Evolutionary conservation across 2,329 filamentous ascomycete genomes (phyloP).

Genomic region (Fusarium temperatum): DNA sequence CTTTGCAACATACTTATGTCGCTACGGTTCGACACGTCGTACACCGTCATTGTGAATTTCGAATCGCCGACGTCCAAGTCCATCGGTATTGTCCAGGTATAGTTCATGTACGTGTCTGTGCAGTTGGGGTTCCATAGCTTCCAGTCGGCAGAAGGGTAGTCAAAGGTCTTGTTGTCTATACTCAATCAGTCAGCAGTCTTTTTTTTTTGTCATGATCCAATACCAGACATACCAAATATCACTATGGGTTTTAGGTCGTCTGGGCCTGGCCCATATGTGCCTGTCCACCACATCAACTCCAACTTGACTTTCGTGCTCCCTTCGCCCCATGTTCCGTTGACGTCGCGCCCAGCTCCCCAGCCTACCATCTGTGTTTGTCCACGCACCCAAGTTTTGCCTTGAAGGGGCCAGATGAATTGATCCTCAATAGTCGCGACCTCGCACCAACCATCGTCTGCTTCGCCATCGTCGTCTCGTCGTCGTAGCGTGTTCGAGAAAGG

Average conservation of each 20-base stretch:
- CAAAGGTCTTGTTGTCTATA: neutral
- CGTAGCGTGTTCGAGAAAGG: neutral
- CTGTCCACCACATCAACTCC: neutral
- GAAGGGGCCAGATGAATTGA: neutral
- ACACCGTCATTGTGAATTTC: neutral
- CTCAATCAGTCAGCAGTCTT: neutral
- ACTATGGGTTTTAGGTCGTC: neutral
- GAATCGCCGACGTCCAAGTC: neutral
- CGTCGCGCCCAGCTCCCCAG: neutral
- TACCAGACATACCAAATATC: neutral
- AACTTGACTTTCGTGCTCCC: neutral
- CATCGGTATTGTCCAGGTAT: neutral
- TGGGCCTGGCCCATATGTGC: fast-evolving
- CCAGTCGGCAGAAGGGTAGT: neutral
- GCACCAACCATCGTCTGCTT: neutral
- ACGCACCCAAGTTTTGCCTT: neutral
- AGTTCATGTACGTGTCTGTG: neutral
- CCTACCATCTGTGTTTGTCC: neutral
- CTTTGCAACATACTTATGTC: neutral
- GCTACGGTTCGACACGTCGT: neutral
- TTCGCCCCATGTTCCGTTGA: neutral
- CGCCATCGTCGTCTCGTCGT: neutral
- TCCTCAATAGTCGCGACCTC: neutral
- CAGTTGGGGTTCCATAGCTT: neutral
- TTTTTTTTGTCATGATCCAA: no score